A percentile compares a stretch with the other conserved stretches of the same genome.
Conservation (phyloP, 192 early-diverging fungal species). For the Coemansia sp. region DNA sequence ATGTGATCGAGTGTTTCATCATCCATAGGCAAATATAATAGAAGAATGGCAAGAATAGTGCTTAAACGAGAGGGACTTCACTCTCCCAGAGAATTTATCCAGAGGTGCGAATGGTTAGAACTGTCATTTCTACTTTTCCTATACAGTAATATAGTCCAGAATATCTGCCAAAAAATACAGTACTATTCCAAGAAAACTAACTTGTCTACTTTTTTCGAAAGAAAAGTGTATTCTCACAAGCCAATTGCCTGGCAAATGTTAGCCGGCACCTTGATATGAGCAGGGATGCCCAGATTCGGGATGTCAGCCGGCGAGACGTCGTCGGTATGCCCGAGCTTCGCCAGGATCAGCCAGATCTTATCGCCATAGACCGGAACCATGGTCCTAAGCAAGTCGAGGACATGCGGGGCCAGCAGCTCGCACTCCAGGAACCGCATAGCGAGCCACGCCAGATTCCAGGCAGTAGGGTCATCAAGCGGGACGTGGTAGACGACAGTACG, state of each 20-base stretch:
- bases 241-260: slow-evolving; percentile 29
- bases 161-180: not conserved
- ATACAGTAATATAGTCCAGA: not conserved
- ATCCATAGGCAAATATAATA: not conserved
- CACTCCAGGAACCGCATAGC: slow-evolving; percentile 12
- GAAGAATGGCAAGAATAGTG: not conserved
- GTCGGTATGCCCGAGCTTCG: slow-evolving; percentile 13
- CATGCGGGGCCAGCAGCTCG: not conserved
- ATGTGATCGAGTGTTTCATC: not conserved
- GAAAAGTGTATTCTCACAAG: not conserved
- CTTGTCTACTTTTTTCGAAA: not conserved
- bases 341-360: slow-evolving; percentile 42
- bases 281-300: slow-evolving; percentile 16
- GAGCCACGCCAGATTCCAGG: slow-evolving; percentile 29
- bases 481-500: slow-evolving; percentile 28
- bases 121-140: not conserved
- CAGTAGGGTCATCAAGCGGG: slow-evolving; percentile 26
- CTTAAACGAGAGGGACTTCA: not conserved
- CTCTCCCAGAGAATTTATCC: not conserved
- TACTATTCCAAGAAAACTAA: not conserved
- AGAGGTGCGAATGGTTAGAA: not conserved
- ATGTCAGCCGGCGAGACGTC: not conserved
- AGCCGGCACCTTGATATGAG: slow-evolving; percentile 1
- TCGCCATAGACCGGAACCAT: slow-evolving; percentile 46
- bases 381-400: slow-evolving; percentile 15